phyloP scores from a whole-genome alignment of 1,284 basidiomycete species.

The Moesziomyces parantarcticus region DNA sequence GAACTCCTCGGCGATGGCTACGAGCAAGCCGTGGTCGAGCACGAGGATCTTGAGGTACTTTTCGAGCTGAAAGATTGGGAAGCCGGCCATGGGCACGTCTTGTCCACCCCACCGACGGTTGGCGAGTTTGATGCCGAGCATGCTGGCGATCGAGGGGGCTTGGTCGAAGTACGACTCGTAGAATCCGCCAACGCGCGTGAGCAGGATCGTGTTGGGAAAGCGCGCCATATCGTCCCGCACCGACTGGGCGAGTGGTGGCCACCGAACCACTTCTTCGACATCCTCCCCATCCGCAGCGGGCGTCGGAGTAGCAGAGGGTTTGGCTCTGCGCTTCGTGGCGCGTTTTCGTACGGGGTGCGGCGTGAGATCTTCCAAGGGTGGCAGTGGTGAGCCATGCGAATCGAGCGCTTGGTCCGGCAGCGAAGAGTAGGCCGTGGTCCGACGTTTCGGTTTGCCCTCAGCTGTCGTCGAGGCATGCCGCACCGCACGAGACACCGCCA shows the following conservation, averaged over 20 bases:
- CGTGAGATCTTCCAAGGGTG: conserved; percentile 7
- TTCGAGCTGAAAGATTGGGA: conserved; percentile 63
- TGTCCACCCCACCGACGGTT: conserved; percentile 56
- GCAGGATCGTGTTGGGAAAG: conserved; percentile 61
- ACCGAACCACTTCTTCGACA: conserved; percentile 16
- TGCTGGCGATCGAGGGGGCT: conserved; percentile 52
- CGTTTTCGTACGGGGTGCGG: conserved; percentile 10
- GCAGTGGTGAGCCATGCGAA: conserved; percentile 16
- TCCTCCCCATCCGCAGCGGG: neutral
- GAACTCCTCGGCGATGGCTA: conserved; percentile 66
- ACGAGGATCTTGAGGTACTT: conserved; percentile 66
- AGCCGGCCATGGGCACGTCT: conserved; percentile 64
- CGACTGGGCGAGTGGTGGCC: conserved; percentile 61
- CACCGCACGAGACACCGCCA: too few relatives aligned
- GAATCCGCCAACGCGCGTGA: conserved; percentile 65
- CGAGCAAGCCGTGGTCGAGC: conserved; percentile 57
- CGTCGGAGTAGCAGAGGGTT: neutral
- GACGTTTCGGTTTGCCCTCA: neutral
- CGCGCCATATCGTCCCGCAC: conserved; percentile 58
- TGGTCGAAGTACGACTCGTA: conserved; percentile 67
- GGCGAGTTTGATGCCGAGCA: conserved; percentile 62
- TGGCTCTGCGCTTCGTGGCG: neutral
- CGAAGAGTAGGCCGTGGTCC: conserved; percentile 31
- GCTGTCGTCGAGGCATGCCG: neutral
- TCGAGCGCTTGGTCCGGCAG: conserved; percentile 12